A percentile compares a stretch with the other conserved stretches of the same genome.
Evolutionary conservation across 345 rosid species (phyloP).

Genomic region (Populus tremula): DNA sequence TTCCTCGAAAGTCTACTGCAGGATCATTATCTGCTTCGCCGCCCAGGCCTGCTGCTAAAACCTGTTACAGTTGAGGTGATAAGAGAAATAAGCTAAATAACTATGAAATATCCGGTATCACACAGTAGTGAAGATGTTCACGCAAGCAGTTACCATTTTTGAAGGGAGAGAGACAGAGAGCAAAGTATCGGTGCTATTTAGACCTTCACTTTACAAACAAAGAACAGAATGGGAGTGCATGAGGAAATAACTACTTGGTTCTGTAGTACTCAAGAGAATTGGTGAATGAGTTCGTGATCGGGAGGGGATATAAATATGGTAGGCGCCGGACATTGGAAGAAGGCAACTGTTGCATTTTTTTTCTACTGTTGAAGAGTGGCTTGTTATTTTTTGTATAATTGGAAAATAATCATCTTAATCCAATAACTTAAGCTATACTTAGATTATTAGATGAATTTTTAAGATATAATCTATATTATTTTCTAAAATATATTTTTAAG

Average conservation of each 20-base stretch:
- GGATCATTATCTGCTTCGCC: constrained; percentile 32
- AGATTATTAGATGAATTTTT: too few relatives aligned
- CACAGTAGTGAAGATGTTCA: background rate
- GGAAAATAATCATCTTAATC: fast-evolving
- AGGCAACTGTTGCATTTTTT: background rate
- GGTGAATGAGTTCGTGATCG: background rate
- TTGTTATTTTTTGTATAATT: background rate
- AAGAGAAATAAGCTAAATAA: background rate
- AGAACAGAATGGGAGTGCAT: background rate
- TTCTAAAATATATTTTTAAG: too few relatives aligned
- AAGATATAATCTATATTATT: too few relatives aligned
- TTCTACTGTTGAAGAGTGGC: constrained; percentile 4
- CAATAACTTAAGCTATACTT: too few relatives aligned
- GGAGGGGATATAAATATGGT: background rate
- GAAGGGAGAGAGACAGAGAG: background rate
- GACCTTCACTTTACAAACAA: background rate
- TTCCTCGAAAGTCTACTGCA: constrained; percentile 56
- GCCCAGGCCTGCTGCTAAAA: constrained; percentile 44
- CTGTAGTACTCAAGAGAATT: background rate
- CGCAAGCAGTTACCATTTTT: constrained; percentile 12
- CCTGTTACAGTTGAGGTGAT: constrained; percentile 29
- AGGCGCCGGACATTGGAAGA: background rate
- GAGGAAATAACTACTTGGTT: background rate
- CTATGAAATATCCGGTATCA: background rate
- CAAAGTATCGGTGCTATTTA: background rate